Conservation (phyloP, 2,329 filamentous ascomycete genomes). For the Domatiomyces catenatus region DNA sequence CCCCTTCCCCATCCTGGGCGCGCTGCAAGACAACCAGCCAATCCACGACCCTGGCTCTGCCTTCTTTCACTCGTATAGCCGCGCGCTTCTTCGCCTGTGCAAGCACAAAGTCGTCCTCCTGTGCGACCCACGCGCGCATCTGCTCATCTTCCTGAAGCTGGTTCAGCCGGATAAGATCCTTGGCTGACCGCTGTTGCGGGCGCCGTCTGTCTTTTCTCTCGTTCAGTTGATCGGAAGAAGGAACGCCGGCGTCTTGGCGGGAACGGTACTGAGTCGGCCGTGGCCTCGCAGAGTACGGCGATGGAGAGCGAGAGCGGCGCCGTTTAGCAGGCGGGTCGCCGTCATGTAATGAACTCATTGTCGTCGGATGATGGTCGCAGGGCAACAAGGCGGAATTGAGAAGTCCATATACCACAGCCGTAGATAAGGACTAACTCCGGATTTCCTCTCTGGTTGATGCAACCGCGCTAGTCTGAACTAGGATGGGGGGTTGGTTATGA, state of each 20-base stretch:
- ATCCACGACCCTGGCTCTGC: constrained; percentile 81
- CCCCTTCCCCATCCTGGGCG: constrained; percentile 49
- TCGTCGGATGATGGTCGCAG: background rate
- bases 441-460: no score
- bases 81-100: constrained; percentile 98
- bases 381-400: background rate
- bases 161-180: constrained; percentile 33
- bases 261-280: background rate
- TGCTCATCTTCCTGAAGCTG: constrained; percentile 60
- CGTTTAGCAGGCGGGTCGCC: background rate
- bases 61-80: constrained; percentile 81
- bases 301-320: constrained; percentile 1
- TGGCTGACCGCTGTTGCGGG: constrained; percentile 17
- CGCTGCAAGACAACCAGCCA: constrained; percentile 82
- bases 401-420: background rate
- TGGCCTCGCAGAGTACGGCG: background rate
- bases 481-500: no score
- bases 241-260: background rate
- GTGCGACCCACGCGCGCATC: constrained; percentile 69
- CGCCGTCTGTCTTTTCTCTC: constrained; percentile 7
- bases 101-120: constrained; percentile 84
- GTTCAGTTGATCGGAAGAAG: background rate
- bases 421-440: no score
- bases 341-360: background rate
- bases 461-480: no score